phyloP scores from a whole-genome alignment of 331 rosid genomes.

The Erythrophleum ivorense region DNA sequence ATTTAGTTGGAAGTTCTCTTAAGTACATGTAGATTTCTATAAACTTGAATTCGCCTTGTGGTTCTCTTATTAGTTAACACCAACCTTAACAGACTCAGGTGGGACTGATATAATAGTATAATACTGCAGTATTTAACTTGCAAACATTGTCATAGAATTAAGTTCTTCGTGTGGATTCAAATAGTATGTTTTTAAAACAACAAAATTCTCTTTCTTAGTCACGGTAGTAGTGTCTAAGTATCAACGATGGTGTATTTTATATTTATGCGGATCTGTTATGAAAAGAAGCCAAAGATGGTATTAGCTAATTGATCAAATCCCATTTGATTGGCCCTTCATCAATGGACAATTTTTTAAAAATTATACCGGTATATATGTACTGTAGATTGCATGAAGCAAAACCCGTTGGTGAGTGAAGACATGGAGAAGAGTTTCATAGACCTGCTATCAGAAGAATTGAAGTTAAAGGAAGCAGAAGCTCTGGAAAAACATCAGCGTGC shows the following conservation, averaged over 20 bases:
- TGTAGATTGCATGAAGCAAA: slow-evolving; percentile 18
- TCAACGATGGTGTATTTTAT: neutral
- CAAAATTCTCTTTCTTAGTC: neutral
- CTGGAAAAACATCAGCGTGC: slow-evolving; percentile 48
- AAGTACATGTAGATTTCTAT: neutral
- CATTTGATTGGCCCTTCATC: slow-evolving; percentile 3
- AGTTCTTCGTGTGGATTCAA: neutral
- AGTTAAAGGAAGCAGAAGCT: slow-evolving; percentile 43
- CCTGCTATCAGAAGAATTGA: slow-evolving; percentile 1
- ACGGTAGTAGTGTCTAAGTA: neutral
- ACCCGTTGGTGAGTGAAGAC: neutral
- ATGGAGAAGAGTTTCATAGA: slow-evolving; percentile 21
- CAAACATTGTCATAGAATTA: neutral
- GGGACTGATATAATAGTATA: neutral
- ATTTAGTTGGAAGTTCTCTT: neutral
- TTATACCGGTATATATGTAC: neutral
- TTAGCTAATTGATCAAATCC: neutral
- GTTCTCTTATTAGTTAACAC: neutral
- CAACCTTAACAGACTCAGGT: neutral
- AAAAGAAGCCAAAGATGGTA: neutral
- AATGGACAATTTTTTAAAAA: neutral
- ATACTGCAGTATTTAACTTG: neutral
- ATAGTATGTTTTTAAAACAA: neutral
- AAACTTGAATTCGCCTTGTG: neutral
- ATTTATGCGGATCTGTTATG: neutral